Evolutionary conservation across 1,139 yeast species (phyloP), one percentile per base, ranked within the genome.

Genomic region (Protomyces gravidus): DNA sequence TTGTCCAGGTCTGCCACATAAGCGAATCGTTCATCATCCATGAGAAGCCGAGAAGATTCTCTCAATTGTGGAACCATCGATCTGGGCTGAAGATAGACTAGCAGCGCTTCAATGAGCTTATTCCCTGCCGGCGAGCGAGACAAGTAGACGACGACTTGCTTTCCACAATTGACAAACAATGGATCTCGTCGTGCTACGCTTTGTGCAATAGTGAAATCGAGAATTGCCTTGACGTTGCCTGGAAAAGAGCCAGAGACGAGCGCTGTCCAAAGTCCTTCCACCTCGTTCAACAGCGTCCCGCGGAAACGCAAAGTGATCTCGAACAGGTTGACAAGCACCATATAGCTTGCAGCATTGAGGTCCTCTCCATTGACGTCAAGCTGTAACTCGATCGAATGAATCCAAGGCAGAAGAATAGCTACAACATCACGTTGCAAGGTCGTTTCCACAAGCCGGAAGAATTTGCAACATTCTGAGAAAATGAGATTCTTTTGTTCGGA

Each of bases 221-320:
- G 72, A 19, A 89, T 86, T 6, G 81, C 82, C 61, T 84, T 84
- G 39, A 85, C 84, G 67, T 92, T 90, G 9, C 77, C 78, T 9
- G 83, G 78, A 40, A 80, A 80, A n/a, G 77, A 76, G 3, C 85
- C 85, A 59, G 82, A 82, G 1, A 95, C 96, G 40, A 92, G 75
- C 0, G 97, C 94, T 2, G 87, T 89, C 99, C 99, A 94, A 40
- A 92, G 72, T 0, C 95, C 95, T 69, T 90, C 97, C 7, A 92
- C 88, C 67, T 89, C 97, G 67, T 85, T 85, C 52, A 88, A 87
- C 66, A 88, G 82, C 15, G 78, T 76, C 48, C 84, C 84, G 59
- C 90, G 82, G 66, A 85, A 87, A 61, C 82, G 82, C 47, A 89
- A 83, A 0, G 97, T 88, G 48, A 92, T 85, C 67, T 89, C 97